A percentile compares a stretch with the other conserved stretches of the same genome.
phyloP scores from a whole-genome alignment of 495 filamentous ascomycete genomes.

The Daldinia grandis region DNA sequence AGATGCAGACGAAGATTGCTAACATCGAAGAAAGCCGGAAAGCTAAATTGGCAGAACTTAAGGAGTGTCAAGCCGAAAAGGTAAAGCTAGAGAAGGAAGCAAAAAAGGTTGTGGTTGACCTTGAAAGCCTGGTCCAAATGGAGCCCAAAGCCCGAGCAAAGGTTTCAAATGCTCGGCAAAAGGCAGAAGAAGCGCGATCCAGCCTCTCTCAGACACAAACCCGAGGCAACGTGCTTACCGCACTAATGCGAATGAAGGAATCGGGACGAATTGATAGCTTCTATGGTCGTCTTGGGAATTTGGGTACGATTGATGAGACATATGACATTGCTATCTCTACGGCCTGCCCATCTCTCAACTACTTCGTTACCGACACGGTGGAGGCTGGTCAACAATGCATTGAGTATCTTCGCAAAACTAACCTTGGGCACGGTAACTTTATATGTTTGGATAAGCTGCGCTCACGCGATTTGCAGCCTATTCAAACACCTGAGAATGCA shows the following conservation, averaged over 20 bases:
- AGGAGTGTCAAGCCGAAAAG: conserved; percentile 77
- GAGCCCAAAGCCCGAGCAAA: conserved; percentile 83
- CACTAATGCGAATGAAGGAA: conserved; percentile 92
- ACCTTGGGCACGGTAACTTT: conserved; percentile 95
- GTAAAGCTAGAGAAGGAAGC: conserved; percentile 77
- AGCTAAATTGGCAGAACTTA: conserved; percentile 75
- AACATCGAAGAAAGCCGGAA: conserved; percentile 73
- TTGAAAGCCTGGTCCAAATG: conserved; percentile 73
- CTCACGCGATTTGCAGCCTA: conserved; percentile 73
- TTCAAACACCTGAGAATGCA: conserved; percentile 90
- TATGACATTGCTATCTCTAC: conserved; percentile 98
- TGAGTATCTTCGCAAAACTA: conserved; percentile 95
- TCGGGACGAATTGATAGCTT: conserved; percentile 97
- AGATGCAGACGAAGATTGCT: conserved; percentile 80
- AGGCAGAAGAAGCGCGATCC: conserved; percentile 92
- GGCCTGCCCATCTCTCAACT: conserved; percentile 88
- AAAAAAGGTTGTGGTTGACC: conserved; percentile 70
- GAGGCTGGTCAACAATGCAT: conserved; percentile 97
- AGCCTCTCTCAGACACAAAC: conserved; percentile 89
- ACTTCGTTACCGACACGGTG: conserved; percentile 94
- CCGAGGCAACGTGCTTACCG: conserved; percentile 89
- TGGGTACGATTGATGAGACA: conserved; percentile 92
- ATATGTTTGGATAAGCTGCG: conserved; percentile 91
- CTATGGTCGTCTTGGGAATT: conserved; percentile 92
- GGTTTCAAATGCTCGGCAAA: conserved; percentile 87